Evolutionary conservation across 768 basidiomycete species (phyloP), one percentile per base, ranked within the genome.

Genomic region (Leucosporidium creatinivorum): DNA sequence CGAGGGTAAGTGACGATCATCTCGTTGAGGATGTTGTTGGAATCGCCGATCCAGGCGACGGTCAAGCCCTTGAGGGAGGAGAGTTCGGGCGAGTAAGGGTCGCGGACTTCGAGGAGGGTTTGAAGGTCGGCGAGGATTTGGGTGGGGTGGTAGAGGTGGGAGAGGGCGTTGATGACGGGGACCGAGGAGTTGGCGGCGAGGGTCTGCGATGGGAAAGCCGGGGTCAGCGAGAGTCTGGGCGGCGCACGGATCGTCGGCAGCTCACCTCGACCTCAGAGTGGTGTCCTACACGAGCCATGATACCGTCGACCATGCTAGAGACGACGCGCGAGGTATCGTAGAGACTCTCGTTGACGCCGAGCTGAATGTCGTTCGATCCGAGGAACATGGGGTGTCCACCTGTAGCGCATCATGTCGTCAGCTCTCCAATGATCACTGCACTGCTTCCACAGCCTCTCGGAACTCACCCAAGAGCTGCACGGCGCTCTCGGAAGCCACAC

Each of bases 1-100:
- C 94, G 86, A 44, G 93, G 94, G 76, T 88, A 89, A 10, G 91
- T 86, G 72, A 98, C 94, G 36, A 98, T 86, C 89, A 98, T 93
- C 78, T 97, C 96, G 77, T 98, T 90, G 65, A 96, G 81, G 58
- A 99, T 91, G 76, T 98, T 99, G 58, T 92, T 89, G 28, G 87
- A 87, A 80, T 98, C 94, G 12, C 94, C 94, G 64, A 98, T 84
- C 78, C 93, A 99, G 13, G 93, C 88, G 61, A 98, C 80, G 1
- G 92, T 98, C 65, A 97, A 83, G 0, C 92, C 87, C 1, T 84
- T 84, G 31, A 97, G 82, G n/a, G 74, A 67, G 9, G 66, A 49
- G 69, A 74, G 73, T 72, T 59, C 62, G 73, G 69, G 61, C 50
- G 58, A 73, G 73, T 68, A 70, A 51, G 65, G 70, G 39, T 26